Conservation (phyloP, 495 filamentous ascomycete genomes). For the Chaetomidium leptoderma region DNA sequence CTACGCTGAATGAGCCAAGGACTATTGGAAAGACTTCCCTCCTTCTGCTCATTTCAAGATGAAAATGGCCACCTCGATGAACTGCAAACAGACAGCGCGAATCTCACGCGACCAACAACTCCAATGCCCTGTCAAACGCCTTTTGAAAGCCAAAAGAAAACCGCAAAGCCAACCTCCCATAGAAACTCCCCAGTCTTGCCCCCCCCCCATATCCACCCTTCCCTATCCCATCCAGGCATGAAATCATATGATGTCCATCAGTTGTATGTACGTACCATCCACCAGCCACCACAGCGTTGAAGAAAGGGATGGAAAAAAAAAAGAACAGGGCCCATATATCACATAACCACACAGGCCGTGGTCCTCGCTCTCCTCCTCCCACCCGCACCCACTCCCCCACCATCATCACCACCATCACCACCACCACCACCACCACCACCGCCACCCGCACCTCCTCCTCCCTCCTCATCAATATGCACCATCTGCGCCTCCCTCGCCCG, state of each 20-base stretch:
- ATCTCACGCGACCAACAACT: too few relatives aligned
- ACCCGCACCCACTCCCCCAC: slow-evolving; percentile 8
- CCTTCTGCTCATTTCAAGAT: too few relatives aligned
- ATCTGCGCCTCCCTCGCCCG: slow-evolving; percentile 72
- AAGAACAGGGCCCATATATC: slow-evolving; percentile 20
- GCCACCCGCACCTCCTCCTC: slow-evolving; percentile 51
- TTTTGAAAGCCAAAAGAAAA: neutral
- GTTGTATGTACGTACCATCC: neutral
- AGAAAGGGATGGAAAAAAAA: neutral
- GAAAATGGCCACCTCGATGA: too few relatives aligned
- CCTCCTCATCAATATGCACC: slow-evolving; percentile 70
- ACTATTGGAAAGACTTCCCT: too few relatives aligned
- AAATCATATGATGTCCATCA: neutral
- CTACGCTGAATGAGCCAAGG: too few relatives aligned
- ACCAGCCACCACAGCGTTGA: neutral
- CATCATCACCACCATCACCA: slow-evolving; percentile 25
- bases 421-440: slow-evolving; percentile 27
- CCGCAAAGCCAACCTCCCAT: too few relatives aligned
- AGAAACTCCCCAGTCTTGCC: neutral
- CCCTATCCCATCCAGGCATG: neutral
- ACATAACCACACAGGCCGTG: slow-evolving; percentile 55
- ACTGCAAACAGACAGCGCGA: too few relatives aligned
- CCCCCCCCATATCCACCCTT: neutral
- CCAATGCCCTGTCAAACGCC: too few relatives aligned
- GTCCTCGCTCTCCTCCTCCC: slow-evolving; percentile 53